These are phyloP conservation scores for Zygotorulaspora sp. DNA, from an alignment of 805 yeast genomes.

Conservation along the genomic window DNA sequence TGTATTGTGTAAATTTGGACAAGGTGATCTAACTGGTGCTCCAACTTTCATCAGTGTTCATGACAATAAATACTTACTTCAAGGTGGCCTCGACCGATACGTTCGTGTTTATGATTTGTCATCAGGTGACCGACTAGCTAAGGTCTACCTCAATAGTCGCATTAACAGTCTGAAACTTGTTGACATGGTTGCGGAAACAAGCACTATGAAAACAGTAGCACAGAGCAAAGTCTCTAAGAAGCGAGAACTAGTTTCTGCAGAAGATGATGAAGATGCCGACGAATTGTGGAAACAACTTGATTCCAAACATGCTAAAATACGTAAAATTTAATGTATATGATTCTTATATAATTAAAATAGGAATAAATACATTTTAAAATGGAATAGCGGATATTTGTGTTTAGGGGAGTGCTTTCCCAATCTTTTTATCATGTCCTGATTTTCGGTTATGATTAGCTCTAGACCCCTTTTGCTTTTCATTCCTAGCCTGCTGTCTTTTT, in stretches of 20 bases:
- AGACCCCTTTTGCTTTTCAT: slow-evolving; percentile 53
- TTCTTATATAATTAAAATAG: slow-evolving; percentile 4
- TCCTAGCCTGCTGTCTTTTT: slow-evolving; percentile 40
- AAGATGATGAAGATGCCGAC: slow-evolving; percentile 36
- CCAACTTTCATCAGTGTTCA: slow-evolving; percentile 26
- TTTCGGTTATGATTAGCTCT: slow-evolving; percentile 65
- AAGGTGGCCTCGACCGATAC: slow-evolving; percentile 88
- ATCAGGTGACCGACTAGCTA: slow-evolving; percentile 54
- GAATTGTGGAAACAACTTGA: slow-evolving; percentile 32
- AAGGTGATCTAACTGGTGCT: slow-evolving; percentile 68
- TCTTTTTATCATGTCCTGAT: slow-evolving; percentile 54
- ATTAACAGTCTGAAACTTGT: slow-evolving; percentile 33
- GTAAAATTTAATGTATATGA: slow-evolving; percentile 3
- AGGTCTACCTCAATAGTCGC: slow-evolving; percentile 74
- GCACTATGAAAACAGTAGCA: slow-evolving; percentile 20
- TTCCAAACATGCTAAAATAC: slow-evolving; percentile 4
- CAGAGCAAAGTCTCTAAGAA: slow-evolving; percentile 38
- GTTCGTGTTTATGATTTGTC: slow-evolving; percentile 67
- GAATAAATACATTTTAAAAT: too few relatives aligned
- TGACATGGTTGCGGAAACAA: slow-evolving; percentile 35
- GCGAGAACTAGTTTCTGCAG: slow-evolving; percentile 33
- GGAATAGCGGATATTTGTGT: too few relatives aligned
- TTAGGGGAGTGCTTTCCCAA: slow-evolving; percentile 24
- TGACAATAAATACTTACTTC: slow-evolving; percentile 47
- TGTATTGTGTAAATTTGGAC: slow-evolving; percentile 66